Evolutionary conservation across 768 basidiomycete species (phyloP), one percentile per base, ranked within the genome.

Genomic region (Mrakia frigida): DNA sequence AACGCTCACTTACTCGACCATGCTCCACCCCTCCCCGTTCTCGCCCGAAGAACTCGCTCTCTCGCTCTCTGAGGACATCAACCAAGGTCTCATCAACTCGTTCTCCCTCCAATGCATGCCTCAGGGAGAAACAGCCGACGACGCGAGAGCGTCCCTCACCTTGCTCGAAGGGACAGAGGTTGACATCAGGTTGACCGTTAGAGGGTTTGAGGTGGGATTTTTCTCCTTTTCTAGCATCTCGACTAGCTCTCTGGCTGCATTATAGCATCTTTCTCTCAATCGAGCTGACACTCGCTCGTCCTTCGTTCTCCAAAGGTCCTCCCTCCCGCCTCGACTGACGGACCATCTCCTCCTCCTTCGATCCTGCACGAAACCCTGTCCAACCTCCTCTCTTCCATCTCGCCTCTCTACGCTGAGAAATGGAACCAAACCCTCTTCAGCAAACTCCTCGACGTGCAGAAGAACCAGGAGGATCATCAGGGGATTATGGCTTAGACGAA

Each of bases 371-470:
- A 72, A 37, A 72, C 70, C 7, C 53, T 72, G 18, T 52, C 70
- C 3, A 59, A 72, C 50, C 70, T 72, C 31, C 53, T 72, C 13
- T 28, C n/a, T 6, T 53, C 70, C 35, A 28, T 72, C 52, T 72
- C 70, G 23, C 52, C 70, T 33, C 53, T 56, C 21, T 72, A 72
- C 53, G 46, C 35, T 5, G 21, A 59, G 53, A 72, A 72, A 37
- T 72, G 70, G 70, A 37, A 72, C 70, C 46, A 72, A 18, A 53
- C 53, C 52, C 70, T 72, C 0, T 72, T 72, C 35, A 39, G 35
- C 25, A 52, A 53, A 31, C 70, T 72, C 6, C 39, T 39, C 21
- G 35, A 68, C 21, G 37, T 68, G 21, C 65, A 68, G 65, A 25
- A 68, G 35, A 39, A 35, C 23, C 65, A 68, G 39, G 65, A 25